Base-by-base conservation (phyloP, 139 green algal genomes). In the Picochlorum sp. region DNA sequence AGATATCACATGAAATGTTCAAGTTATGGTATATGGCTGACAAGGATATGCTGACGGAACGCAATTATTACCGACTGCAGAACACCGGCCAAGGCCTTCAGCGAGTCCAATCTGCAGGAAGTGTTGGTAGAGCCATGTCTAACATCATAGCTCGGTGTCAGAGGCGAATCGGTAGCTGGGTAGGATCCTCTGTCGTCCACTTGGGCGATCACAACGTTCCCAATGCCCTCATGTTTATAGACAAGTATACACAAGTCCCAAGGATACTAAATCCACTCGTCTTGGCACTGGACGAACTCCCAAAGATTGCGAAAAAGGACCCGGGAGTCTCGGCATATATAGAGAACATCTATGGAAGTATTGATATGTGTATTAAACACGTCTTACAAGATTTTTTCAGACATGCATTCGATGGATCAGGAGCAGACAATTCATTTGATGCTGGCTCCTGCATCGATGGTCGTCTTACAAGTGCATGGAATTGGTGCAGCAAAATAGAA, bases 81-180 rank as follows among this genome's bases (percentile, higher is more conserved):
- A 92, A 97, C 79, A 97, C 92, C 4, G 92, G 92, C n/a, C 75
- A 85, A 70, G 92, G 92, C 2, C 75, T 97, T n/a, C 92, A 97
- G 70, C 67, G 91, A 24, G 88, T 97, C 66, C 91, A 97, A 83
- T 47, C 76, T 41, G 84, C 86, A 24, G 86, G 88, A 15, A 45
- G 26, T 2, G 77, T 91, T 28, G 54, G 67, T 28, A 71, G 75
- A 8, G 84, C 80, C 24, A 95, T 96, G 80, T 74, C 83, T 26
- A 65, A 34, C 30, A 86, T 95, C 58, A 70, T 95, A 54, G 50
- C 57, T 10, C 67, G 79, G 20, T 94, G 86, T 72, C 90, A 96
- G 75, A 41, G 24, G n/a, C 68, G 73, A 34, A 83, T 96, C 18
- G 90, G 90, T 18, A 51, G 57, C 68, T 98, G 92, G 92, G 90